These are phyloP conservation scores for Aureobasidium sp. DNA, from an alignment of 2,329 filamentous ascomycete genomes.

Conservation along the genomic window DNA sequence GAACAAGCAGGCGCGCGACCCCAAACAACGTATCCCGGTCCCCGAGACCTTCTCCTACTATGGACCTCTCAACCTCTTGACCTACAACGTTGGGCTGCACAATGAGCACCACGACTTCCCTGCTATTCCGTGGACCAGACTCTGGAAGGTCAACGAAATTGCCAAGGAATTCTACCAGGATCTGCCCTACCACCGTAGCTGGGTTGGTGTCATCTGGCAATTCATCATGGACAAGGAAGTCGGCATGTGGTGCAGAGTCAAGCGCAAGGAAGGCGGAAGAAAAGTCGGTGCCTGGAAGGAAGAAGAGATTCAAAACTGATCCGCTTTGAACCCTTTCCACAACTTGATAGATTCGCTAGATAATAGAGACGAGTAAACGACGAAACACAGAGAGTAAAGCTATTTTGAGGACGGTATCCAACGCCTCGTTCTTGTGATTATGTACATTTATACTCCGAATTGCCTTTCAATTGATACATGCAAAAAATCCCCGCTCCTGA, in stretches of 20 bases:
- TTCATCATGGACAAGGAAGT: conserved; percentile 89
- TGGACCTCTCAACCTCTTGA: conserved; percentile 80
- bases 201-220: conserved; percentile 88
- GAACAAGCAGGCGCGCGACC: conserved; percentile 28
- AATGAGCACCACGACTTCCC: conserved; percentile 99
- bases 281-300: conserved; percentile 46
- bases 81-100: conserved; percentile 95
- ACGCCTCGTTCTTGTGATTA: neutral
- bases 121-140: conserved; percentile 85
- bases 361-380: neutral
- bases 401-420: neutral
- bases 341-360: neutral
- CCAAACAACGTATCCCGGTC: conserved; percentile 39
- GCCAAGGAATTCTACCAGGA: conserved; percentile 88
- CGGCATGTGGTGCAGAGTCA: conserved; percentile 85
- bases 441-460: conserved; percentile 6
- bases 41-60: conserved; percentile 98
- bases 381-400: neutral
- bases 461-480: neutral
- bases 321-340: neutral
- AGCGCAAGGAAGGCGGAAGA: conserved; percentile 70
- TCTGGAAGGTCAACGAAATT: conserved; percentile 67
- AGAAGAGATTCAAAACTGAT: conserved; percentile 24
- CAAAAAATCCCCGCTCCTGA: neutral
- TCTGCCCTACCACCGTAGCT: conserved; percentile 79